phyloP scores from a whole-genome alignment of 495 filamentous ascomycete species.

The Aspergillus nidulans region DNA sequence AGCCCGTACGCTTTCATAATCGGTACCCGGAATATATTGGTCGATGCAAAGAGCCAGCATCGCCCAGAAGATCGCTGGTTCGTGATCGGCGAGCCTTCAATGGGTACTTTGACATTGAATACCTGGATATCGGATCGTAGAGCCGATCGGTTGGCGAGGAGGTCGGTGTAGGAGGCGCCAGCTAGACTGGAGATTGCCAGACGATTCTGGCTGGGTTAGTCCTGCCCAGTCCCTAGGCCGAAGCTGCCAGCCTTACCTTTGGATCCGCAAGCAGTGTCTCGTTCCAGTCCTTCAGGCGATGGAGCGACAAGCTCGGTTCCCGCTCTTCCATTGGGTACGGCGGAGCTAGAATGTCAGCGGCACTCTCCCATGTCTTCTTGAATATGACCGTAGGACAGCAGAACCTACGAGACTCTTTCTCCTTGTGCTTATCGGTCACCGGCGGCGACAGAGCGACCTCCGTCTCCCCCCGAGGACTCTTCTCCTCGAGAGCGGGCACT shows the following conservation, averaged over 20 bases:
- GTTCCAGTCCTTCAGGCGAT: conserved; percentile 2
- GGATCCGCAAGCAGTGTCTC: neutral
- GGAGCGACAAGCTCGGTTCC: neutral
- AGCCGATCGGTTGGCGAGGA: conserved; percentile 48
- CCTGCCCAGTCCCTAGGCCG: neutral
- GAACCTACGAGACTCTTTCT: neutral
- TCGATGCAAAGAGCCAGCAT: conserved; percentile 86
- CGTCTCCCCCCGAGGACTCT: neutral
- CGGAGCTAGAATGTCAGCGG: neutral
- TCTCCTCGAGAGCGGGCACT: neutral
- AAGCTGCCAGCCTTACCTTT: neutral
- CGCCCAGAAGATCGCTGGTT: conserved; percentile 75
- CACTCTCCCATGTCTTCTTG: neutral
- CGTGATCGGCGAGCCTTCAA: conserved; percentile 79
- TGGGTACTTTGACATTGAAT: conserved; percentile 77
- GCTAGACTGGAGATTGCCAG: conserved; percentile 67
- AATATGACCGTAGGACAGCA: neutral
- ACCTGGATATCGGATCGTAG: conserved; percentile 62
- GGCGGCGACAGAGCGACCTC: neutral
- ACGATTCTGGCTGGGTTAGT: conserved; percentile 43
- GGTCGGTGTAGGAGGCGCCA: conserved; percentile 47
- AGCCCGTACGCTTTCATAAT: conserved; percentile 77
- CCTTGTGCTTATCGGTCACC: neutral
- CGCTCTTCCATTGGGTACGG: neutral
- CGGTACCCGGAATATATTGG: conserved; percentile 81